These are phyloP conservation scores for Microstegium vimineum DNA, from an alignment of 176 grass and related monocot species.

Conservation along the genomic window DNA sequence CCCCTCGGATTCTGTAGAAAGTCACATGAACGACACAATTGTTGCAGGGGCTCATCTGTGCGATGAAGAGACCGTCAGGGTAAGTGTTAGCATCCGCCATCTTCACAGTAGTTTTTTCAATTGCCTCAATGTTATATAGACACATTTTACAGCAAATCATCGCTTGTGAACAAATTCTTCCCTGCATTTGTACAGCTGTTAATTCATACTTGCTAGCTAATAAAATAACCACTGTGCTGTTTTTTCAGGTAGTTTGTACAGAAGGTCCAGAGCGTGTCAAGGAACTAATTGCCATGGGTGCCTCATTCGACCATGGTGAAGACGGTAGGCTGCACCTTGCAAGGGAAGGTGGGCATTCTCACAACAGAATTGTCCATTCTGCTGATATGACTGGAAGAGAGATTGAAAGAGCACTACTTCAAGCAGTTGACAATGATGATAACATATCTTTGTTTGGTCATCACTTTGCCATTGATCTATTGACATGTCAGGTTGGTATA, in stretches of 20 bases:
- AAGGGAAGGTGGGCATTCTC: conserved; percentile 95
- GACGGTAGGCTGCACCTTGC: conserved; percentile 92
- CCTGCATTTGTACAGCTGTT: background rate
- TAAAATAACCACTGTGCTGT: background rate
- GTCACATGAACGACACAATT: conserved; percentile 95
- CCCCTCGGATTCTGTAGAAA: conserved; percentile 91
- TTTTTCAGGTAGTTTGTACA: conserved; percentile 85
- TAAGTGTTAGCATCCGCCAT: conserved; percentile 36
- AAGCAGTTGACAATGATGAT: conserved; percentile 83
- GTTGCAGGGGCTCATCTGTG: conserved; percentile 94
- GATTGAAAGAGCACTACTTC: conserved; percentile 85
- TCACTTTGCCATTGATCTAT: conserved; percentile 85
- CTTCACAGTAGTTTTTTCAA: background rate
- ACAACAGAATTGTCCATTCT: conserved; percentile 96
- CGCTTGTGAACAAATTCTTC: background rate
- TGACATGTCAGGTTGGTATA: conserved; percentile 74
- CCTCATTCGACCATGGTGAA: conserved; percentile 92
- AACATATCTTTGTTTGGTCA: conserved; percentile 82
- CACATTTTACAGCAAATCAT: background rate
- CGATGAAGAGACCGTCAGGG: conserved; percentile 89
- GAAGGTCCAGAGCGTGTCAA: conserved; percentile 94
- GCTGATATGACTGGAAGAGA: conserved; percentile 95
- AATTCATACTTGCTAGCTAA: background rate
- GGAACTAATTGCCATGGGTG: conserved; percentile 92
- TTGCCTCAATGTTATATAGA: background rate